Conservation (phyloP, 176 grass and related monocot species). For the Rhipidocladum racemiflorum region DNA sequence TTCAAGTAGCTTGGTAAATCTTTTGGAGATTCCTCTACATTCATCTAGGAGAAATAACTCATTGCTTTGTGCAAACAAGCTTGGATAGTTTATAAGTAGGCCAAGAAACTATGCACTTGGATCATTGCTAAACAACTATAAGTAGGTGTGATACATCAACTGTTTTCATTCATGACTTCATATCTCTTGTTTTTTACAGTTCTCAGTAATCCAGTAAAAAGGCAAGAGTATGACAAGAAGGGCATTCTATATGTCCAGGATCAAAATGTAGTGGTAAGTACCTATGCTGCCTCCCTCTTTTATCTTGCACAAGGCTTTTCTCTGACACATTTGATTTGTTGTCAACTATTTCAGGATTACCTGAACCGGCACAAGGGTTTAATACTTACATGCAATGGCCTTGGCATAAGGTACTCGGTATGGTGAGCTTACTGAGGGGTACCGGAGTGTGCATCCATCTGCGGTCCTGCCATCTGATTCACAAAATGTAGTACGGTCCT, state of each 20-base stretch:
- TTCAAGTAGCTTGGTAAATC: background rate
- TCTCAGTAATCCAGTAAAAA: conserved; percentile 84
- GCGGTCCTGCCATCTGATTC: background rate
- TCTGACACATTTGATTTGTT: background rate
- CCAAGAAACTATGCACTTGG: background rate
- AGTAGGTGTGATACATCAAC: background rate
- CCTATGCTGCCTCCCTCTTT: background rate
- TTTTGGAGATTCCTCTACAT: background rate
- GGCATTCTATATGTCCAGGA: conserved; percentile 74
- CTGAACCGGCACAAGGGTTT: conserved; percentile 88
- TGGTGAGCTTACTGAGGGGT: conserved; percentile 43
- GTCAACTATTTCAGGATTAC: conserved; percentile 60
- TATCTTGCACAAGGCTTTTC: background rate
- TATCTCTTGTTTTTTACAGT: conserved; percentile 51
- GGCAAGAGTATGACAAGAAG: conserved; percentile 73
- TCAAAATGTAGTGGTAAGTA: conserved; percentile 67
- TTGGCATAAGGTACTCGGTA: conserved; percentile 70
- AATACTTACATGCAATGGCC: conserved; percentile 95
- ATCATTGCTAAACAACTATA: background rate
- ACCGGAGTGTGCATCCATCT: background rate
- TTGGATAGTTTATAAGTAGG: background rate
- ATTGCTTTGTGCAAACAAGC: background rate
- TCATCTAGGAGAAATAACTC: background rate
- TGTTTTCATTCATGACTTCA: background rate
- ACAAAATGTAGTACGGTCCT: background rate